Evolutionary conservation across 129 eudicot genomes (phyloP).

Genomic region (Ambrosia trifida): DNA sequence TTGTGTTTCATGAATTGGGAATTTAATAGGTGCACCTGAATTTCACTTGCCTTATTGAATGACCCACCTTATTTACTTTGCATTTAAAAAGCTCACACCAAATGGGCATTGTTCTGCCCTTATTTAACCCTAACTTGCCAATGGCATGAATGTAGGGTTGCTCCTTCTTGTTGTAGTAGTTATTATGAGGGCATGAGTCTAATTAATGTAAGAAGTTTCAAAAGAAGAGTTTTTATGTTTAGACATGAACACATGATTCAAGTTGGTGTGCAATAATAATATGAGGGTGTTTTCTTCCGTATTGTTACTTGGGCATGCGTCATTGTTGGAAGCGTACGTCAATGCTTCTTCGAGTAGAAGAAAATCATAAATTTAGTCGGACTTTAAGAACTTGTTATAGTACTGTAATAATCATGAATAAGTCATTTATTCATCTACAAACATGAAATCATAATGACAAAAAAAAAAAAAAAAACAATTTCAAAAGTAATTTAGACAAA

Average conservation of each 20-base stretch:
- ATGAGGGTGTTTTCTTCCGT: neutral
- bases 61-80: constrained; percentile 42
- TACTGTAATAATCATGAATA: neutral
- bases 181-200: constrained; percentile 28
- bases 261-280: neutral
- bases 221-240: neutral
- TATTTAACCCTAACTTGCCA: constrained; percentile 42
- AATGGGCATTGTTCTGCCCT: constrained; percentile 46
- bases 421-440: too few species aligned
- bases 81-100: constrained; percentile 53
- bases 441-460: too few species aligned
- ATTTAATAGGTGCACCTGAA: constrained; percentile 41
- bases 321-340: neutral
- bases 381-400: neutral
- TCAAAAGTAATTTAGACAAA: neutral
- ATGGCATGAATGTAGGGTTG: constrained; percentile 40
- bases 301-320: neutral
- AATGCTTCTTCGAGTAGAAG: neutral
- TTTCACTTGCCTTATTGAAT: constrained; percentile 44
- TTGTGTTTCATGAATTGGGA: constrained; percentile 23
- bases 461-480: too few species aligned
- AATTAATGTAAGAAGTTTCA: neutral
- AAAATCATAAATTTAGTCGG: neutral
- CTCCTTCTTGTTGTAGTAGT: constrained; percentile 38
- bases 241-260: neutral